Evolutionary conservation across 345 rosid genomes (phyloP), one percentile per base, ranked within the genome.

Genomic region (Eucalyptus urophylla): DNA sequence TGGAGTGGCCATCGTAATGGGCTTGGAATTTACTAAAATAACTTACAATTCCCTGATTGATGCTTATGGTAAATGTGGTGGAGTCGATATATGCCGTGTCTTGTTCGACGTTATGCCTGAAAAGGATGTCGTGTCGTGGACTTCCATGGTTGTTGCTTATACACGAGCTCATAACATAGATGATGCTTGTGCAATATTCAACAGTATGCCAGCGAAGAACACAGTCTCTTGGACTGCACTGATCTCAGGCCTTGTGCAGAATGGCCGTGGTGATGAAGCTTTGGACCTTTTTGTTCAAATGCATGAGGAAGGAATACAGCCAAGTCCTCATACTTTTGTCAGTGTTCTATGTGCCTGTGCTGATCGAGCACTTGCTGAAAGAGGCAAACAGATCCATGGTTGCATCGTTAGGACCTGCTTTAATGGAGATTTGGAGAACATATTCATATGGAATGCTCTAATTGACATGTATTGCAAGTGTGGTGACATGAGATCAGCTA

Each of bases 381-480:
- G 72, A 90, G 95, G 95, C 45, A 93, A 92, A 80, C 94, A 93
- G 89, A 91, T 92, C 67, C 94, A 93, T 56, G 93, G 92, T 31
- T 86, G 87, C 54, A 90, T 93, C 8, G n/a, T 92, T 33, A 92
- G 93, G 89, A 88, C 53, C 49, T 87, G 90, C 87, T 45, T 47
- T 43, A 51, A 11, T 69, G 45, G 14, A 22, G 90, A 91, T 87
- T 47, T 89, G 45, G n/a, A 40, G 56, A 94, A 91, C 33, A 56
- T 88, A 50, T 93, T 89, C 49, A 37, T 90, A 62, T 86, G 40
- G 67, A 93, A 94, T 87, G 91, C 95, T 86, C 88, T 94, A 15
- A 91, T 93, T 49, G 92, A 93, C 87, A 92, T 93, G 94, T 93
- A 93, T 86, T 89, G 94, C 89, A 92, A 94, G 91, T 93, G 94